A percentile compares a stretch with the other conserved stretches of the same genome.
phyloP scores from a whole-genome alignment of 192 early-diverging fungal genomes.

The Podila horticola region DNA sequence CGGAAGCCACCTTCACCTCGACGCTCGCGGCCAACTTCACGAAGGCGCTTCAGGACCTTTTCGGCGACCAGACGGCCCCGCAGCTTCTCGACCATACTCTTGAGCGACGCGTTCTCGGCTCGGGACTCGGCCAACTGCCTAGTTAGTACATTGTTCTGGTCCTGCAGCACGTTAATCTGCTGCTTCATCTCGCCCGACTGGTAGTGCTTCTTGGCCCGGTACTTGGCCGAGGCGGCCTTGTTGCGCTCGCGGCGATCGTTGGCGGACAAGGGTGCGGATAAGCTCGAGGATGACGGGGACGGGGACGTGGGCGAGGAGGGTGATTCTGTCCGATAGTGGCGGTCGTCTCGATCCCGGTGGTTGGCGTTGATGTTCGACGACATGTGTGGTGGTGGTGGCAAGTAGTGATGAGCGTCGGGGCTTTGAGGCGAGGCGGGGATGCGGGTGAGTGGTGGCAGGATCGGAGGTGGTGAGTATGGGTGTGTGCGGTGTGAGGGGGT shows the following conservation, averaged over 20 bases:
- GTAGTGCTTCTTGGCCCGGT: conserved; percentile 67
- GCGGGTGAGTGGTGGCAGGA: conserved; percentile 24
- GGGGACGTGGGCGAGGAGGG: conserved; percentile 17
- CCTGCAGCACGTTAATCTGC: conserved; percentile 51
- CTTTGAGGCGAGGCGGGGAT: conserved; percentile 35
- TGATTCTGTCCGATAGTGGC: conserved; percentile 13
- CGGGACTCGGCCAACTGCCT: conserved; percentile 60
- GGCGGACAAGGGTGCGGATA: conserved; percentile 50
- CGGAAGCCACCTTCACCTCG: background rate
- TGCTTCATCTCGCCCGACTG: conserved; percentile 66
- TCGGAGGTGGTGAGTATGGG: conserved; percentile 33
- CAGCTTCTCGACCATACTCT: conserved; percentile 57
- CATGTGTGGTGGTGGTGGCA: background rate
- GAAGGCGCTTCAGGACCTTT: conserved; percentile 64
- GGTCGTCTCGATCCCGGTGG: conserved; percentile 6
- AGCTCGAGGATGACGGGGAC: conserved; percentile 7
- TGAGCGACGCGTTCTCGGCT: conserved; percentile 59
- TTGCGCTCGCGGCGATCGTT: conserved; percentile 65
- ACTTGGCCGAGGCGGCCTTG: conserved; percentile 70
- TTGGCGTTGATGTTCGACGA: too few relatives aligned
- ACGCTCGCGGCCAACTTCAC: conserved; percentile 39
- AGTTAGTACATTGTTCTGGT: conserved; percentile 56
- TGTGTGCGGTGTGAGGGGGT: conserved; percentile 22
- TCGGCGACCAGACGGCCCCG: conserved; percentile 63
- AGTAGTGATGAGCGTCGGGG: conserved; percentile 17